These are phyloP conservation scores for Xylaria sp. DNA, from an alignment of 2,329 filamentous ascomycete species.

Conservation along the genomic window DNA sequence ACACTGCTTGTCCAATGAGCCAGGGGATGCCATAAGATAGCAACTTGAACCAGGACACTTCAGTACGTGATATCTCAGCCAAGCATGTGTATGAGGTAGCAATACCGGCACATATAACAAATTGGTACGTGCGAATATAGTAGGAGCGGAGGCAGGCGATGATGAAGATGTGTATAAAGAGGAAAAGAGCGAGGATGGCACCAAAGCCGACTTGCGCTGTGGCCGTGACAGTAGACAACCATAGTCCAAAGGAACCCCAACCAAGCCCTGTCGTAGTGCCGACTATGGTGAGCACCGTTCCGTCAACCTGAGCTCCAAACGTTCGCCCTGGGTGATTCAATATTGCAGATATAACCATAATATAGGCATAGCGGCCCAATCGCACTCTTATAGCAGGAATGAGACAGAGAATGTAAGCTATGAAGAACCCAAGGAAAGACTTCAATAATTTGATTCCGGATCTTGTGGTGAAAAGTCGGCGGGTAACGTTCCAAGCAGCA, in stretches of 20 bases:
- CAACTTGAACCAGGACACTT: conserved; percentile 56
- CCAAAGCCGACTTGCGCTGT: conserved; percentile 56
- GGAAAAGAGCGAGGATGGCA: conserved; percentile 60
- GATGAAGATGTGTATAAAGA: conserved; percentile 57
- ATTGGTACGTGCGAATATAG: conserved; percentile 62
- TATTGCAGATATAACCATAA: conserved; percentile 62
- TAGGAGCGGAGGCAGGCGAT: conserved; percentile 61
- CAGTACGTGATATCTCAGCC: conserved; percentile 51
- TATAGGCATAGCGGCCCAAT: conserved; percentile 60
- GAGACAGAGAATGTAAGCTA: conserved; percentile 61
- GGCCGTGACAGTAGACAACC: conserved; percentile 57
- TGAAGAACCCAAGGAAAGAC: conserved; percentile 61
- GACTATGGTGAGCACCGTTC: conserved; percentile 56
- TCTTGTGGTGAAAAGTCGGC: conserved; percentile 53
- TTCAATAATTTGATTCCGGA: conserved; percentile 58
- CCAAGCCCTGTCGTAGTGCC: conserved; percentile 60
- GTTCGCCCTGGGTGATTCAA: conserved; percentile 63
- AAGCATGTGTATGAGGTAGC: conserved; percentile 60
- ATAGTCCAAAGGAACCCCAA: conserved; percentile 60
- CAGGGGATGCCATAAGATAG: conserved; percentile 61
- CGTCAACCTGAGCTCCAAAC: conserved; percentile 63
- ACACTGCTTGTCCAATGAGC: conserved; percentile 60
- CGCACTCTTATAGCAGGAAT: conserved; percentile 54
- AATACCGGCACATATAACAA: conserved; percentile 60
- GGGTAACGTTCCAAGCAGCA: conserved; percentile 49